These are phyloP conservation scores for Tulasnella sp. DNA, from an alignment of 768 basidiomycete species.

Conservation along the genomic window DNA sequence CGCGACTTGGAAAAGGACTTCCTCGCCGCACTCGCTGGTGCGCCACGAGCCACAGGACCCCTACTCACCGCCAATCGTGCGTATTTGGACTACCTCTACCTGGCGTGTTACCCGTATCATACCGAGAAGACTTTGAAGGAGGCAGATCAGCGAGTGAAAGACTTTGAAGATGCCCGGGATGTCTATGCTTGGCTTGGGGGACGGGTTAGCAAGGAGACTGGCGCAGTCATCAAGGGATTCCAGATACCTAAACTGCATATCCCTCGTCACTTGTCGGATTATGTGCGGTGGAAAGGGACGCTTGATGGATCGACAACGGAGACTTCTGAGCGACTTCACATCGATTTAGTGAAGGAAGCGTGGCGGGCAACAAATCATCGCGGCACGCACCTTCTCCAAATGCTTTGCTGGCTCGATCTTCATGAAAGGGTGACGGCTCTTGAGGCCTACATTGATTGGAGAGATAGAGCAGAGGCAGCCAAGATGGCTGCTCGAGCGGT, in stretches of 20 bases:
- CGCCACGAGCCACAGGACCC: neutral
- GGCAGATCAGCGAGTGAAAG: neutral
- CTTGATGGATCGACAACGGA: neutral
- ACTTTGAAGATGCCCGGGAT: neutral
- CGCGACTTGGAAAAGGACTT: neutral
- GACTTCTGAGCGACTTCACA: neutral
- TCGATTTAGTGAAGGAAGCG: neutral
- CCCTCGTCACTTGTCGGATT: neutral
- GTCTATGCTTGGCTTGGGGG: neutral
- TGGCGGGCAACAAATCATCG: neutral
- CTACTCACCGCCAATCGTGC: neutral
- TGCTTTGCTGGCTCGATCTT: neutral
- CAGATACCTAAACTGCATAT: neutral
- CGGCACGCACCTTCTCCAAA: neutral
- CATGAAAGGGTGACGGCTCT: neutral
- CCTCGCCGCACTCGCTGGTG: neutral
- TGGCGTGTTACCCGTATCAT: neutral
- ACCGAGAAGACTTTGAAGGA: neutral
- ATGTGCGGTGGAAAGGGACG: neutral
- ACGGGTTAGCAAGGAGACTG: neutral
- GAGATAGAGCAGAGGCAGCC: neutral
- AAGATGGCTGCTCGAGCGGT: neutral
- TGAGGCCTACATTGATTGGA: neutral
- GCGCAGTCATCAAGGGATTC: neutral
- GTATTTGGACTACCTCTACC: neutral